phyloP scores from a whole-genome alignment of 495 filamentous ascomycete species.

The Neurospora sp. region DNA sequence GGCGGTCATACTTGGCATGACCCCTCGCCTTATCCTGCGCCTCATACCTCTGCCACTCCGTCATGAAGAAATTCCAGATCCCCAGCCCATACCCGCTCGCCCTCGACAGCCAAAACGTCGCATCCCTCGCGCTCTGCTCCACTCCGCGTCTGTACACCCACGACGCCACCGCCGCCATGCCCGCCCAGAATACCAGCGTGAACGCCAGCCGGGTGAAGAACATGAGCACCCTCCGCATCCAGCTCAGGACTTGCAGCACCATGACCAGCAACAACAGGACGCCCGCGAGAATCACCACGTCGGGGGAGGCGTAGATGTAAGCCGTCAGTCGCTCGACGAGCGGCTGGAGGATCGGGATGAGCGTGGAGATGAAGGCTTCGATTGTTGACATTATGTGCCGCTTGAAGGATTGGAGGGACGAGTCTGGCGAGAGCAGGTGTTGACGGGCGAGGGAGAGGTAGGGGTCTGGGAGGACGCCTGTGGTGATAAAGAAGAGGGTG shows the following conservation, averaged over 20 bases:
- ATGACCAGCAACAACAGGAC: constrained; percentile 45
- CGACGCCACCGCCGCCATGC: constrained; percentile 36
- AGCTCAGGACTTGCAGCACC: constrained; percentile 56
- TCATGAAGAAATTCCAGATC: constrained; percentile 45
- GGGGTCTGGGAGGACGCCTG: constrained; percentile 33
- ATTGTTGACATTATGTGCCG: constrained; percentile 21
- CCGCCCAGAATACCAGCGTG: constrained; percentile 48
- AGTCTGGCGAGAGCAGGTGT: constrained; percentile 27
- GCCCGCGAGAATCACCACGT: constrained; percentile 50
- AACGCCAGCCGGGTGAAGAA: constrained; percentile 60
- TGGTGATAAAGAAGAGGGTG: not conserved
- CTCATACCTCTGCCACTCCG: constrained; percentile 41
- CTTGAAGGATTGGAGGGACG: constrained; percentile 24
- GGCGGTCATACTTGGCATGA: not conserved
- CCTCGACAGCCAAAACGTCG: constrained; percentile 23
- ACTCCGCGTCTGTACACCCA: constrained; percentile 55
- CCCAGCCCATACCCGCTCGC: constrained; percentile 40
- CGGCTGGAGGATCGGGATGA: constrained; percentile 33
- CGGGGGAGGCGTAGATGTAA: constrained; percentile 36
- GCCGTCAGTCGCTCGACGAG: constrained; percentile 34
- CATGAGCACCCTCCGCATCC: constrained; percentile 55
- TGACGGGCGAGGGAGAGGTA: constrained; percentile 25
- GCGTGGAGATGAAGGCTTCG: constrained; percentile 23
- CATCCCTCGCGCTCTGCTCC: constrained; percentile 49
- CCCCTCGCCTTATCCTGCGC: constrained; percentile 20